Base-by-base conservation (phyloP, 2,329 filamentous ascomycete species). In the Cladosporium halotolerans region DNA sequence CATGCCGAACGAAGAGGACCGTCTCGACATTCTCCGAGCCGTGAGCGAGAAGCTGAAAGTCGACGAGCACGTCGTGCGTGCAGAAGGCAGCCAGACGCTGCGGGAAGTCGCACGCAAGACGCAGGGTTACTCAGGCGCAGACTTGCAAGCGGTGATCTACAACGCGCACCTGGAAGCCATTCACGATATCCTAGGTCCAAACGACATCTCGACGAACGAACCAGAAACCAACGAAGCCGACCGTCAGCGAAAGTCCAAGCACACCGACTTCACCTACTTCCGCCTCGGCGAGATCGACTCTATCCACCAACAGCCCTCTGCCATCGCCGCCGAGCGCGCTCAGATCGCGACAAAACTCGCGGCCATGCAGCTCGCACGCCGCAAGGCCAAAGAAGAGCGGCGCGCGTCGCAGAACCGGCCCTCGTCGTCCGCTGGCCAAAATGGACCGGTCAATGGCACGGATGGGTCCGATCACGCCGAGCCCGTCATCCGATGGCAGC, bases 121-220 rank as follows among this genome's bases (percentile, higher is more conserved):
- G 0, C 86, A 93, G 55, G 93, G 93, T 9, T 96, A 95, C 69
- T 93, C 89, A 0, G 93, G 93, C 10, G 93, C 93, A 1, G 93
- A 99, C 72, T 76, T 99, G 3, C 93, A 99, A 69, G 93, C 92
- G 0, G 80, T 99, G 6, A 84, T 97, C 41, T 96, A 95, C 63
- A 99, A 99, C 61, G 91, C 93, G 0, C 93, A 99, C 68, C 79
- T 99, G 5, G 92, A 97, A 73, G 93, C 93, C 28, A 96, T 99
- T 59, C 93, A 99, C 67, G 91, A 96, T 61, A 84, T 95, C 2
- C 80, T 99, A 0, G 76, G 82, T 31, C 75, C 79, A 55, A 45
- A 62, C 43, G 56, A 61, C 39, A 58, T 70, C 63, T 59, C 58
- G 23, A 56, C 60, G 40, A 57, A 62, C 23, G 72, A 59, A 49